phyloP scores from a whole-genome alignment of 805 yeast species.

The Starmera pachycereana region DNA sequence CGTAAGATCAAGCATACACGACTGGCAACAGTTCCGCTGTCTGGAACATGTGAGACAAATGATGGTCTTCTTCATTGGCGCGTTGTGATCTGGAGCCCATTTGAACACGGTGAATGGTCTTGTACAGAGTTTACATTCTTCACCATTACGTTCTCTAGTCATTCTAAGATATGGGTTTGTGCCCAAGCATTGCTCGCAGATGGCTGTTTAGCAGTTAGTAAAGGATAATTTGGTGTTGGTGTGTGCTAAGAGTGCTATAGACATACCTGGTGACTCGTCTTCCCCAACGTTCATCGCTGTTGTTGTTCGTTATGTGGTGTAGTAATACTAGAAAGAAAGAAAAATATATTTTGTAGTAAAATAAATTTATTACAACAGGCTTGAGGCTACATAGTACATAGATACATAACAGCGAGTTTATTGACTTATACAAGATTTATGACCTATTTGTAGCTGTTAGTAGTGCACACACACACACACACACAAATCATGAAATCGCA shows the following conservation, averaged over 20 bases:
- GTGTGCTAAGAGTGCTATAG: no score
- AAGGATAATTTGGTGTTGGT: neutral
- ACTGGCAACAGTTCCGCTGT: conserved; percentile 76
- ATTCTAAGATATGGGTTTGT: conserved; percentile 53
- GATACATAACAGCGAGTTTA: no score
- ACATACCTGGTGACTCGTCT: conserved; percentile 4
- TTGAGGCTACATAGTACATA: no score
- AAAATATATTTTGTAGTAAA: no score
- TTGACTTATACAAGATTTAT: neutral
- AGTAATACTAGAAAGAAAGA: neutral
- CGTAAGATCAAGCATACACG: conserved; percentile 73
- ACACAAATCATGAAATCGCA: no score
- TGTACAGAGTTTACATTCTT: conserved; percentile 79
- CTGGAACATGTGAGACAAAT: conserved; percentile 77
- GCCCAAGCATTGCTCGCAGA: conserved; percentile 73
- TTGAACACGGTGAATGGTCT: conserved; percentile 74
- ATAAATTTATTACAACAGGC: no score
- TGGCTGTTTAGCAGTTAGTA: conserved; percentile 34
- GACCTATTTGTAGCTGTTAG: neutral
- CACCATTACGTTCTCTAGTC: conserved; percentile 61
- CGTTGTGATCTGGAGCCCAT: conserved; percentile 47
- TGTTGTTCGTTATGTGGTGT: neutral
- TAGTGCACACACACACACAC: neutral
- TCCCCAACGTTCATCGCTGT: neutral
- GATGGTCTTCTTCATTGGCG: conserved; percentile 46